Conservation (phyloP, 1,284 basidiomycete species). For the Phellopilus nigrolimitatus region DNA sequence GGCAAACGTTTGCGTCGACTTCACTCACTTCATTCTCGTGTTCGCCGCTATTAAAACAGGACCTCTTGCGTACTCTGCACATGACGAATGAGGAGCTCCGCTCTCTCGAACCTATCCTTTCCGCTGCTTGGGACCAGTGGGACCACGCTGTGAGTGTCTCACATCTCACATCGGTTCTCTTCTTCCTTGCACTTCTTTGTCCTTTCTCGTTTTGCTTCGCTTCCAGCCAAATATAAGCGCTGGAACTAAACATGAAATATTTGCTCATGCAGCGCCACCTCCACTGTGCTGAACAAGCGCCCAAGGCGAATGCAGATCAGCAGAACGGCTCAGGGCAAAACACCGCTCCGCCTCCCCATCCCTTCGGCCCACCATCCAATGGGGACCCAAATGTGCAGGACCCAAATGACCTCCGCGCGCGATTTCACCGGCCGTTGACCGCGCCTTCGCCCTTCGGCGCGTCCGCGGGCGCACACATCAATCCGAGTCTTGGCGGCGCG, state of each 20-base stretch:
- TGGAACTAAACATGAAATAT: conserved; percentile 2
- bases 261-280: conserved; percentile 46
- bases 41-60: conserved; percentile 64
- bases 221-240: no score
- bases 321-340: conserved; percentile 6
- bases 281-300: conserved; percentile 57
- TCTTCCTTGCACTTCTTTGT: conserved; percentile 14
- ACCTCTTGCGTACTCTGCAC: conserved; percentile 61
- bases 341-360: background rate
- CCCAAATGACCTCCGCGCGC: conserved; percentile 60
- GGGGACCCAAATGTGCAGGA: conserved; percentile 30
- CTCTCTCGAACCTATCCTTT: conserved; percentile 69
- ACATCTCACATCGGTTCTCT: conserved; percentile 6
- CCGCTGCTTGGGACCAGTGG: conserved; percentile 79
- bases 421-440: conserved; percentile 61
- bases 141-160: conserved; percentile 56
- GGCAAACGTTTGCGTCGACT: conserved; percentile 70
- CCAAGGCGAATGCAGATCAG: conserved; percentile 32
- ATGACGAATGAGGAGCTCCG: conserved; percentile 76
- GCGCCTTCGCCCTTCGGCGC: conserved; percentile 62
- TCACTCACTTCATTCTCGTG: conserved; percentile 67
- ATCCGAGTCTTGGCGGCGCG: conserved; percentile 10
- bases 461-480: conserved; percentile 12
- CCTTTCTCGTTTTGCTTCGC: conserved; percentile 10
- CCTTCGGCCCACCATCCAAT: conserved; percentile 12